phyloP scores from a whole-genome alignment of 2,329 filamentous ascomycete genomes.

The Cercospora brassicicola region DNA sequence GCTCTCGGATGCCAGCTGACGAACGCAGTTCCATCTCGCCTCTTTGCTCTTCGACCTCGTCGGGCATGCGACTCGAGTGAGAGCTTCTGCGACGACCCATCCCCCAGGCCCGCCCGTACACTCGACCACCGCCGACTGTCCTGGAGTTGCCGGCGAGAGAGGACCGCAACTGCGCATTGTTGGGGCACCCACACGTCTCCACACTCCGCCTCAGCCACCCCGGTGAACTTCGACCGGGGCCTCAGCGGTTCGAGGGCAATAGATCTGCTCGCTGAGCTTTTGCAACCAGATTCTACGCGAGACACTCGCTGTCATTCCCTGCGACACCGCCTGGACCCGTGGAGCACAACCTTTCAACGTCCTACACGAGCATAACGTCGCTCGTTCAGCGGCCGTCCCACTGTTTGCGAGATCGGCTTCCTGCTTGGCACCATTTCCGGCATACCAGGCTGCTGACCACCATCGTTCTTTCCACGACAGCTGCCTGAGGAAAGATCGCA shows the following conservation, averaged over 20 bases:
- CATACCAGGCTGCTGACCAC: neutral
- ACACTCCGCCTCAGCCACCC: conserved; percentile 2
- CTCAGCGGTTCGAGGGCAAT: neutral
- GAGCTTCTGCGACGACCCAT: neutral
- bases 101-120: neutral
- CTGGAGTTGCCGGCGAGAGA: conserved; percentile 1
- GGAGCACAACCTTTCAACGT: neutral
- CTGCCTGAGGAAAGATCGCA: neutral
- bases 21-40: conserved; percentile 21
- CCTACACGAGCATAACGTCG: neutral
- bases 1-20: conserved; percentile 28
- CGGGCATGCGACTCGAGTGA: neutral
- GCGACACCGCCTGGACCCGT: neutral
- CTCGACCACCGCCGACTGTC: neutral
- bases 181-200: neutral
- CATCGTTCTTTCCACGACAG: neutral
- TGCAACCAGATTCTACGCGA: neutral
- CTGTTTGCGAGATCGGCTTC: neutral
- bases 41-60: conserved; percentile 9
- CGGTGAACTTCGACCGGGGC: conserved; percentile 1
- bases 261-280: neutral
- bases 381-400: neutral
- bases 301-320: neutral
- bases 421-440: neutral
- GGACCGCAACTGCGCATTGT: neutral